phyloP scores from a whole-genome alignment of 768 basidiomycete genomes.

The Pleurotus djamor region DNA sequence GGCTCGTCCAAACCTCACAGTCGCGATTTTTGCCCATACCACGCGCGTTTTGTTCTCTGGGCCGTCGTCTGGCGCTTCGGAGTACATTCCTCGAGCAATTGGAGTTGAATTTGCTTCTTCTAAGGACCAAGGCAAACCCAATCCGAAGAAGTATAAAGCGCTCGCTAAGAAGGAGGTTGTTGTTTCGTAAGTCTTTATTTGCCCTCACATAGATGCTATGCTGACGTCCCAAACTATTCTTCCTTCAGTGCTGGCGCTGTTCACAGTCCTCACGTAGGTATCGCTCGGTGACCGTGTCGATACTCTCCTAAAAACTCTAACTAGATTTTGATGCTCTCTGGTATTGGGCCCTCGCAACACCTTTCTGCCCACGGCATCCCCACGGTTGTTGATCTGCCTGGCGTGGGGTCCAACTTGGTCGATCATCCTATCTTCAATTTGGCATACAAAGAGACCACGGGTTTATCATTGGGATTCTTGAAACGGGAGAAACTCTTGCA shows the following conservation, averaged over 20 bases:
- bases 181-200: slow-evolving; percentile 40
- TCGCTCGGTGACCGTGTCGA: slow-evolving; percentile 1
- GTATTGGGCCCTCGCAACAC: slow-evolving; percentile 67
- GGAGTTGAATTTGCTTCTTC: slow-evolving; percentile 54
- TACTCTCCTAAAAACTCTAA: not conserved
- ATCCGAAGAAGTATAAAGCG: slow-evolving; percentile 31
- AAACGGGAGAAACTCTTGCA: slow-evolving; percentile 26
- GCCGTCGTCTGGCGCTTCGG: slow-evolving; percentile 9
- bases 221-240: not conserved
- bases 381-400: slow-evolving; percentile 61
- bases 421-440: slow-evolving; percentile 69
- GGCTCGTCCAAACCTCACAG: slow-evolving; percentile 56
- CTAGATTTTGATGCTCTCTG: slow-evolving; percentile 71
- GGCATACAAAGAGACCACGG: slow-evolving; percentile 49
- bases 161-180: slow-evolving; percentile 55
- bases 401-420: slow-evolving; percentile 71
- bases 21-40: slow-evolving; percentile 49
- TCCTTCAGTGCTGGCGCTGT: slow-evolving; percentile 53
- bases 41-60: slow-evolving; percentile 51
- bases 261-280: slow-evolving; percentile 54
- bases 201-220: not conserved
- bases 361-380: slow-evolving; percentile 54
- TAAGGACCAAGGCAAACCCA: slow-evolving; percentile 20
- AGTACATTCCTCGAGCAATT: slow-evolving; percentile 36
- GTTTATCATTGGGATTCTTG: slow-evolving; percentile 39